Evolutionary conservation across 192 early-diverging fungal genomes (phyloP).

Genomic region (Backusella mclennaniae): DNA sequence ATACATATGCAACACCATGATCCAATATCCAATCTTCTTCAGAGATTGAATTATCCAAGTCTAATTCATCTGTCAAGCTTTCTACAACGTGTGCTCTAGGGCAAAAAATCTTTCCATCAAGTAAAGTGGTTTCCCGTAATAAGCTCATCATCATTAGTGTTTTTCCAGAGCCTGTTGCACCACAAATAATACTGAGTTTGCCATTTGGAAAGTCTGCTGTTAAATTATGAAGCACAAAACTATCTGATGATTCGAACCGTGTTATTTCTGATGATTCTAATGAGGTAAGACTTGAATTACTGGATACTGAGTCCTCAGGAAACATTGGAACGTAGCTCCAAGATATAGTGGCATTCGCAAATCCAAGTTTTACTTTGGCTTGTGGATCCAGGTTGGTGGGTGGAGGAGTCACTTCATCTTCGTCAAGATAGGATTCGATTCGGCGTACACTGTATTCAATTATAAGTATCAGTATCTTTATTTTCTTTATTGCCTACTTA

Average conservation of each 20-base stretch:
- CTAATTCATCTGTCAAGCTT: neutral
- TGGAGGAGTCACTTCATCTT: slow-evolving; percentile 65
- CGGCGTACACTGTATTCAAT: slow-evolving; percentile 44
- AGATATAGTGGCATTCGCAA: slow-evolving; percentile 47
- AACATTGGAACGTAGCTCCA: slow-evolving; percentile 30
- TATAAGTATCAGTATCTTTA: neutral
- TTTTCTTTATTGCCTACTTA: neutral
- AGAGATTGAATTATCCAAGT: slow-evolving; percentile 10
- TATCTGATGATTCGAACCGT: slow-evolving; percentile 16
- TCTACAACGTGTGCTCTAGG: slow-evolving; percentile 27
- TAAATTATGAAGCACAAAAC: slow-evolving; percentile 43
- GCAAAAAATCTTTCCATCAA: slow-evolving; percentile 39
- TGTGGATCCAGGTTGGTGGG: slow-evolving; percentile 12
- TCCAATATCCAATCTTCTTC: slow-evolving; percentile 37
- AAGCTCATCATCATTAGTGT: slow-evolving; percentile 78
- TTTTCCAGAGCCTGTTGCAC: slow-evolving; percentile 87
- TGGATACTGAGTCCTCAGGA: neutral
- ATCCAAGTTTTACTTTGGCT: slow-evolving; percentile 32
- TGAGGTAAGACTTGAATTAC: neutral
- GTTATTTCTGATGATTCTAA: neutral
- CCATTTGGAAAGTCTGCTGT: slow-evolving; percentile 47
- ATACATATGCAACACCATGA: slow-evolving; percentile 72
- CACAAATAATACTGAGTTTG: slow-evolving; percentile 56
- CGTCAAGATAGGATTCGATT: slow-evolving; percentile 73
- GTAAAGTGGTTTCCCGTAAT: slow-evolving; percentile 60